A percentile compares a stretch with the other conserved stretches of the same genome.
These are phyloP conservation scores for Boletus rufocinnamomeus DNA, from an alignment of 768 basidiomycete genomes.

Conservation along the genomic window DNA sequence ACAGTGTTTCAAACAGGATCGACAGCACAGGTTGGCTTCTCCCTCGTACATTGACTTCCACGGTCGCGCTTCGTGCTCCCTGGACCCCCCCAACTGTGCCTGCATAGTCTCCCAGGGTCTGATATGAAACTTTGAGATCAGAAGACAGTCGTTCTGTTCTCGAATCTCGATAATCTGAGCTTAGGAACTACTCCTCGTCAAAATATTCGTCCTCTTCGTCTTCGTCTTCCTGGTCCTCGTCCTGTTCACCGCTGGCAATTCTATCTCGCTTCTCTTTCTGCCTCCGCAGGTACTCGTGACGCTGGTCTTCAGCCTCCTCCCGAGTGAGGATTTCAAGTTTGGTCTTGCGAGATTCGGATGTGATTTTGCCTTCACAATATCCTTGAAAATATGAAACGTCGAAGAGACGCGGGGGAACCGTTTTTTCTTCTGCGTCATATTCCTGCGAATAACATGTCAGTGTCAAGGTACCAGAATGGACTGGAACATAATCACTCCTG, in stretches of 20 bases:
- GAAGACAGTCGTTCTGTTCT: too few relatives aligned
- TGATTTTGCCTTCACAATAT: conserved; percentile 28
- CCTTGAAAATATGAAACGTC: conserved; percentile 24
- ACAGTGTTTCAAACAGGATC: too few relatives aligned
- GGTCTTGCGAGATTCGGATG: conserved; percentile 22
- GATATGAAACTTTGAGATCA: too few relatives aligned
- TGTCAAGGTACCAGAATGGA: not conserved
- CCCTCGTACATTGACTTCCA: too few relatives aligned
- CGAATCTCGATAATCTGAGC: not conserved
- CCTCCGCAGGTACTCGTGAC: conserved; percentile 7
- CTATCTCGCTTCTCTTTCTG: conserved; percentile 8
- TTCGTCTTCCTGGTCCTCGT: conserved; percentile 12
- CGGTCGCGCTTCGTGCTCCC: too few relatives aligned
- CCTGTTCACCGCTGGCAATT: conserved; percentile 12
- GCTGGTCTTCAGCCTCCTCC: conserved; percentile 18
- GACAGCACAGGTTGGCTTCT: too few relatives aligned
- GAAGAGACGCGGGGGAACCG: conserved; percentile 21
- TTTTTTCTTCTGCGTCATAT: conserved; percentile 26
- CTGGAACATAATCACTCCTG: not conserved
- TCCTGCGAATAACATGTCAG: conserved; percentile 20
- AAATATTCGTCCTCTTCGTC: conserved; percentile 8
- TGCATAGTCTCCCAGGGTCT: too few relatives aligned
- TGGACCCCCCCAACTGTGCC: too few relatives aligned
- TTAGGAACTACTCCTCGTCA: not conserved
- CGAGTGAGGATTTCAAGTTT: conserved; percentile 25